These are phyloP conservation scores for Sideroxylon spinosum DNA, from an alignment of 179 eudicot species.

Conservation along the genomic window DNA sequence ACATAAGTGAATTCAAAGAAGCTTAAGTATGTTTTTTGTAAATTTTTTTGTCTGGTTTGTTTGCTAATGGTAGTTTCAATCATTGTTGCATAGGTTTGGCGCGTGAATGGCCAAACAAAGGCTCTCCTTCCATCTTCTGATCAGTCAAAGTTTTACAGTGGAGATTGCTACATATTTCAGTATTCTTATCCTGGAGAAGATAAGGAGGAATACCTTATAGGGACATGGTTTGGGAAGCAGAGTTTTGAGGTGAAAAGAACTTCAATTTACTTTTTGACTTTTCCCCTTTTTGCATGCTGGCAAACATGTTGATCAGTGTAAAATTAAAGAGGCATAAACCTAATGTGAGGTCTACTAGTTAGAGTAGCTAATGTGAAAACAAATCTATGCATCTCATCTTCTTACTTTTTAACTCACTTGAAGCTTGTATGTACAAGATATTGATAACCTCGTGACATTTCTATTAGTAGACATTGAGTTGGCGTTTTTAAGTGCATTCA, in stretches of 20 bases:
- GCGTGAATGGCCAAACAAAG: conserved; percentile 63
- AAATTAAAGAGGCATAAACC: neutral
- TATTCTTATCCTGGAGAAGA: conserved; percentile 85
- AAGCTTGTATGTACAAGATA: neutral
- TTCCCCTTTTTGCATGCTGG: neutral
- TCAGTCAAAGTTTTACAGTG: conserved; percentile 82
- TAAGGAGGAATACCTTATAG: conserved; percentile 80
- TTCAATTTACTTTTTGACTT: neutral
- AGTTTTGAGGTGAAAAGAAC: conserved; percentile 60
- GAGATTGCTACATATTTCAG: conserved; percentile 91
- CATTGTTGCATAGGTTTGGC: conserved; percentile 73
- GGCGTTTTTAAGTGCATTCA: neutral
- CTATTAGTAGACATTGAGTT: neutral
- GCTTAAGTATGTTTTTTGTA: neutral
- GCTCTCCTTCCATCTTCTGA: conserved; percentile 62
- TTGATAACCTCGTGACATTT: neutral
- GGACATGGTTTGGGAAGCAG: conserved; percentile 94
- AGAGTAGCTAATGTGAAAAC: neutral
- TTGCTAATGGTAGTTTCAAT: neutral
- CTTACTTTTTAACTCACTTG: neutral
- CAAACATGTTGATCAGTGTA: neutral
- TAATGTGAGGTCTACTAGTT: neutral
- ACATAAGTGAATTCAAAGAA: neutral
- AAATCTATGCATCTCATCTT: neutral
- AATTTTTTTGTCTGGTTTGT: neutral